Conservation (phyloP, 768 basidiomycete species). For the Phylloporus arenicola region DNA sequence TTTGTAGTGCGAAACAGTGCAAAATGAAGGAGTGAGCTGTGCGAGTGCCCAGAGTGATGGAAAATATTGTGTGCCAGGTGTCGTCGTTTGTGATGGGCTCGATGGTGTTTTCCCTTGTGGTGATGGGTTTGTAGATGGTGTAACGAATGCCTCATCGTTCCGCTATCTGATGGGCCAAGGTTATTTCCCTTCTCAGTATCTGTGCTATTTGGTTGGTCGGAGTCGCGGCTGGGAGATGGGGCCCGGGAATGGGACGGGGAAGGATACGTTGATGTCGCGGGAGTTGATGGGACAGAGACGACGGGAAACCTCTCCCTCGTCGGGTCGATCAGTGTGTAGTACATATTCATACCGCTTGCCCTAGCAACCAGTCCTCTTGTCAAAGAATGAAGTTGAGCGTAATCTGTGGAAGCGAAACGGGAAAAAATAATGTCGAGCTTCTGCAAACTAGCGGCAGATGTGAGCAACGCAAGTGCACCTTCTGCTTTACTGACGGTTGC, state of each 20-base stretch:
- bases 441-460: constrained; percentile 48
- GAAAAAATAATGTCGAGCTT: constrained; percentile 55
- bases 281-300: constrained; percentile 38
- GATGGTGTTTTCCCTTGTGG: constrained; percentile 3
- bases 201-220: neutral
- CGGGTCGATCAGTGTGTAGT: constrained; percentile 59
- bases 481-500: constrained; percentile 38
- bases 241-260: constrained; percentile 32
- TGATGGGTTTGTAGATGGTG: constrained; percentile 4
- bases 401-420: constrained; percentile 56
- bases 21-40: constrained; percentile 37
- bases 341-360: constrained; percentile 57
- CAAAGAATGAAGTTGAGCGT: constrained; percentile 45
- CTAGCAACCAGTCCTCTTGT: constrained; percentile 50
- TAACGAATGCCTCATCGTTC: neutral
- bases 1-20: constrained; percentile 29
- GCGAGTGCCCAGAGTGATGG: constrained; percentile 29
- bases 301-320: constrained; percentile 51
- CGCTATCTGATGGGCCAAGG: neutral
- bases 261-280: constrained; percentile 31
- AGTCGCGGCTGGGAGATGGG: constrained; percentile 24
- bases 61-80: constrained; percentile 12
- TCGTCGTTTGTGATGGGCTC: constrained; percentile 4
- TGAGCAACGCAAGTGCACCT: constrained; percentile 44
- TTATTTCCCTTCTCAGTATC: constrained; percentile 1